Evolutionary conservation across 1,284 basidiomycete genomes (phyloP).

Genomic region (Papiliotrema nemorosa): DNA sequence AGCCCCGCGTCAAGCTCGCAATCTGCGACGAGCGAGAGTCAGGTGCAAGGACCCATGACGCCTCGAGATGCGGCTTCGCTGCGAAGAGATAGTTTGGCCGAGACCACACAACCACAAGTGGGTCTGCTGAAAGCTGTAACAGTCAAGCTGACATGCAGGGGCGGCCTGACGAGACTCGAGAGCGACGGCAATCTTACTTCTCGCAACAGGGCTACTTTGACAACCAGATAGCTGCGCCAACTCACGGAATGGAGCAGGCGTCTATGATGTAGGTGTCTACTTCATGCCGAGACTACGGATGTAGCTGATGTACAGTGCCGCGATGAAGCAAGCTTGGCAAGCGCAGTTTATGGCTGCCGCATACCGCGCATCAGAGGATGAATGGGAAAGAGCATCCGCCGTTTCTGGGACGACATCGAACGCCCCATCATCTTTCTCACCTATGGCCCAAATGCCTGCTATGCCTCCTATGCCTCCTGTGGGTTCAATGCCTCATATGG

Average conservation of each 20-base stretch:
- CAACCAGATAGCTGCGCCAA: neutral
- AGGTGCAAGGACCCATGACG: neutral
- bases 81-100: neutral
- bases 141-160: neutral
- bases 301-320: conserved; percentile 1
- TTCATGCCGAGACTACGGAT: too few relatives aligned
- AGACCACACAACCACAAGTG: neutral
- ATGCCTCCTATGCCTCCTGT: neutral
- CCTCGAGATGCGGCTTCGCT: neutral
- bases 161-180: neutral
- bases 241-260: neutral
- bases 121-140: too few relatives aligned
- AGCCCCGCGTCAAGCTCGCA: conserved; percentile 3
- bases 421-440: neutral
- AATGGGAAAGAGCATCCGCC: conserved; percentile 41
- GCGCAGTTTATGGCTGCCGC: conserved; percentile 43
- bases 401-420: conserved; percentile 12
- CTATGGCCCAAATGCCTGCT: neutral
- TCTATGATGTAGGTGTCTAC: neutral
- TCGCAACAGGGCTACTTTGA: neutral
- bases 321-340: conserved; percentile 42
- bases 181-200: neutral
- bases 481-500: neutral
- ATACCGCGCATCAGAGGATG: conserved; percentile 39
- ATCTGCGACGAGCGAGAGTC: conserved; percentile 3